These are phyloP conservation scores for Verticillium klebahnii DNA, from an alignment of 2,329 filamentous ascomycete genomes.

Conservation along the genomic window DNA sequence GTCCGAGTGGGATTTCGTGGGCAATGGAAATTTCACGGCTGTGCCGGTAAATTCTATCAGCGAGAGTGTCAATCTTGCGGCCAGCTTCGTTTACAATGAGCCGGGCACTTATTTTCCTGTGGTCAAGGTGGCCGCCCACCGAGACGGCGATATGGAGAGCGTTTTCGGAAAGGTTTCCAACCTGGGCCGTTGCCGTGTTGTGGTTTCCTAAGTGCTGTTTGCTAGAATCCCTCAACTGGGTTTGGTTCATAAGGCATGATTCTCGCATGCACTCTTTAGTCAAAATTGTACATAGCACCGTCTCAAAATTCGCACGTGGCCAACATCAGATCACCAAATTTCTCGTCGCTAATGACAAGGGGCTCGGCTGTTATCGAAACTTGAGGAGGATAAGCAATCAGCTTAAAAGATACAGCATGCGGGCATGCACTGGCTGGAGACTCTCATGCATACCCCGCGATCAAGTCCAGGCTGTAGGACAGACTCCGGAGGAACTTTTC, in stretches of 20 bases:
- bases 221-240: no score
- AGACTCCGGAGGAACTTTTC: no score
- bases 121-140: not conserved
- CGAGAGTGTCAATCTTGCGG: not conserved
- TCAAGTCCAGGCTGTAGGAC: no score
- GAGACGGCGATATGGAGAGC: not conserved
- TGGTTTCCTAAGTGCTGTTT: not conserved
- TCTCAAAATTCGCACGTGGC: no score
- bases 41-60: not conserved
- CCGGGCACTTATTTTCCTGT: not conserved
- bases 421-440: no score
- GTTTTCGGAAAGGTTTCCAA: not conserved
- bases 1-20: conserved; percentile 13
- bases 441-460: no score
- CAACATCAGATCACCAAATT: no score
- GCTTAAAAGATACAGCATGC: not conserved
- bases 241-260: no score
- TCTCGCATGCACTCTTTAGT: no score
- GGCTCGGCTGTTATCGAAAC: not conserved
- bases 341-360: no score
- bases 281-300: no score
- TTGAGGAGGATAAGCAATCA: not conserved
- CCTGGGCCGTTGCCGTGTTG: not conserved
- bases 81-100: not conserved
- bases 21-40: not conserved